Conservation (phyloP, 2,329 filamentous ascomycete species). For the Diaporthe sp. region DNA sequence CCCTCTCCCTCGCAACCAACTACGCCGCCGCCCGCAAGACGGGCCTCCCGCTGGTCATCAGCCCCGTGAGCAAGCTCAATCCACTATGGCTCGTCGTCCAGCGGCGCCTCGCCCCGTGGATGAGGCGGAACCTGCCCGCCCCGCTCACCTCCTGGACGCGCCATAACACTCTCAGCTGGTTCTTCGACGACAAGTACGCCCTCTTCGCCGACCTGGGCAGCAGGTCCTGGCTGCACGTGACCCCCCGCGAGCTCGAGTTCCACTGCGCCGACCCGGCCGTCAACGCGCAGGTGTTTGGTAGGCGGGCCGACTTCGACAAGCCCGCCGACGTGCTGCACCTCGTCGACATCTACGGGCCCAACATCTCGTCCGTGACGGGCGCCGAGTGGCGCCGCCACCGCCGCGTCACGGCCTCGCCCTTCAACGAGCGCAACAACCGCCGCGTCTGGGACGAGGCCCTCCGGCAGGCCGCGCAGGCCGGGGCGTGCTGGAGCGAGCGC, state of each 20-base stretch:
- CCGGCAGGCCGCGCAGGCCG: neutral
- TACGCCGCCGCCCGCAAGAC: slow-evolving; percentile 15
- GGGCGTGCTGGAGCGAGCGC: neutral
- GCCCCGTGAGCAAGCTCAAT: slow-evolving; percentile 14
- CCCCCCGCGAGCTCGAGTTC: neutral
- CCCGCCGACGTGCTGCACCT: neutral
- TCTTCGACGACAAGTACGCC: slow-evolving; percentile 29
- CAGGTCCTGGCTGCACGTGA: slow-evolving; percentile 24
- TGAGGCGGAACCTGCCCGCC: neutral
- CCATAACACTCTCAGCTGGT: slow-evolving; percentile 20
- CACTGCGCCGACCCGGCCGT: slow-evolving; percentile 30
- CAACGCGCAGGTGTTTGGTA: slow-evolving; percentile 13
- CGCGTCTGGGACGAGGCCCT: slow-evolving; percentile 21
- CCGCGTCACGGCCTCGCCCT: neutral
- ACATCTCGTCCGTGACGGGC: slow-evolving; percentile 8
- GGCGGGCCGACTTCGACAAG: neutral
- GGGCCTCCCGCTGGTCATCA: slow-evolving; percentile 21
- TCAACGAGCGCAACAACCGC: slow-evolving; percentile 14
- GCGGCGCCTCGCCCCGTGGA: neutral
- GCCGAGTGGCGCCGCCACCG: slow-evolving; percentile 24
- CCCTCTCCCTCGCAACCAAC: slow-evolving; percentile 4
- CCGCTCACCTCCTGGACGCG: neutral
- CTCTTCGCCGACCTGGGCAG: slow-evolving; percentile 2
- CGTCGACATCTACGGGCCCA: slow-evolving; percentile 19
- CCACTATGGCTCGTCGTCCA: slow-evolving; percentile 4